Percentiles rank a stretch among this genome's conserved stretches.
Conservation (phyloP, 768 basidiomycete genomes). For the Pisolithus microcarpus region DNA sequence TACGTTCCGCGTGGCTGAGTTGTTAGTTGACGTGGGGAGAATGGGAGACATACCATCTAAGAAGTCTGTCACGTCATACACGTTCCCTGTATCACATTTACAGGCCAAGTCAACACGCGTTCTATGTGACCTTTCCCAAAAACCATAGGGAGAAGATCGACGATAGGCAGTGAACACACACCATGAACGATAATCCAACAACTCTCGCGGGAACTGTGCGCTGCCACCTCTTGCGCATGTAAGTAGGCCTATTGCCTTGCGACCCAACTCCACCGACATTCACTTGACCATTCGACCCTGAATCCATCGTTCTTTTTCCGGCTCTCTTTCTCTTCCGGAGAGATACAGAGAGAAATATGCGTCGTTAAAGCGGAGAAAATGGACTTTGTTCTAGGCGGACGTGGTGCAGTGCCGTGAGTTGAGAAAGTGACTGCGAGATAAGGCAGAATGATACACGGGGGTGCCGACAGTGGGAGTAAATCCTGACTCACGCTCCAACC, state of each 20-base stretch:
- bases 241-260: slow-evolving; percentile 15
- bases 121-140: not conserved
- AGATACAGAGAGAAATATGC: not conserved
- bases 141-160: not conserved
- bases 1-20: not conserved
- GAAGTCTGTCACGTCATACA: slow-evolving; percentile 76
- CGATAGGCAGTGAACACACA: slow-evolving; percentile 24
- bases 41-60: slow-evolving; percentile 46
- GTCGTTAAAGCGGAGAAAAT: slow-evolving; percentile 6
- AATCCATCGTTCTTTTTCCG: not conserved
- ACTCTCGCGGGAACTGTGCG: slow-evolving; percentile 51
- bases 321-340: not conserved
- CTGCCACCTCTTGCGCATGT: slow-evolving; percentile 46
- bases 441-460: no score
- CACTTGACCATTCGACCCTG: not conserved
- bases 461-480: no score
- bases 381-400: not conserved
- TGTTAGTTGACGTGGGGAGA: not conserved
- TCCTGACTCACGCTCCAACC: no score
- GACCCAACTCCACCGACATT: not conserved
- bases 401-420: no score
- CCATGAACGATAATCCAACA: slow-evolving; percentile 87
- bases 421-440: no score
- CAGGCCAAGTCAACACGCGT: slow-evolving; percentile 1
- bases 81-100: slow-evolving; percentile 43